Base-by-base conservation (phyloP, 345 rosid genomes). In the Eucalyptus globulus region DNA sequence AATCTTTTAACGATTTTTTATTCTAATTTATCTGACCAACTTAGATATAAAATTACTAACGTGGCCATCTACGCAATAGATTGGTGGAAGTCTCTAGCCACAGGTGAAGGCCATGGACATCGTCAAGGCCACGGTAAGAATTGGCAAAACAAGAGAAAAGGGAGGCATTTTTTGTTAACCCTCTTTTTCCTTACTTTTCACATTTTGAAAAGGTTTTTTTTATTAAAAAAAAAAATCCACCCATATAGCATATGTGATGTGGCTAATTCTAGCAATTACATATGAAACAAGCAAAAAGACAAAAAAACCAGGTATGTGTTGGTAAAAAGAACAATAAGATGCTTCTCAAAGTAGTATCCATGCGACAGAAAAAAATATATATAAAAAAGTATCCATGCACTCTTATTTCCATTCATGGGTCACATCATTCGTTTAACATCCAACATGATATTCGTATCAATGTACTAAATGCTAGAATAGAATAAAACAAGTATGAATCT, bases 21-120 rank as follows among this genome's bases (percentile, higher is more conserved):
- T 24, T 56, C 27, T 56, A 56, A 24, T 56, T 26, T 56, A 56
- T 56, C 29, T 0, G 0, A 22, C 0, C 14, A 56, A 56, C 11
- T 56, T 22, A 56, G 13, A 56, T 56, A 26, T 3, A 56, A 10
- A 24, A 56, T 56, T 3, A 56, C 62, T 24, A 56, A 56, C 4
- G 7, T 3, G 13, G 62, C 6, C 5, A 26, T 56, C 6, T 11
- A 24, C 6, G 6, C 11, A 4, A 24, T 56, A 56, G 29, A 56
- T 11, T 24, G 2, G 3, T 67, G 11, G 40, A 17, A 31, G 80
- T 67, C 80, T 5, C 11, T 17, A 13, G 2, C 80, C 21, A 31
- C 6, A 31, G 1, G 80, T 2, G 6, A 31, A 3, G 22, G 12
- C 21, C 80, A 9, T 31, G 43, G 19, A 31, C 21, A n/a, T n/a